Percentiles rank a stretch among this genome's conserved stretches.
These are phyloP conservation scores for Starmerella riodocensis DNA, from an alignment of 805 yeast species.

Conservation along the genomic window DNA sequence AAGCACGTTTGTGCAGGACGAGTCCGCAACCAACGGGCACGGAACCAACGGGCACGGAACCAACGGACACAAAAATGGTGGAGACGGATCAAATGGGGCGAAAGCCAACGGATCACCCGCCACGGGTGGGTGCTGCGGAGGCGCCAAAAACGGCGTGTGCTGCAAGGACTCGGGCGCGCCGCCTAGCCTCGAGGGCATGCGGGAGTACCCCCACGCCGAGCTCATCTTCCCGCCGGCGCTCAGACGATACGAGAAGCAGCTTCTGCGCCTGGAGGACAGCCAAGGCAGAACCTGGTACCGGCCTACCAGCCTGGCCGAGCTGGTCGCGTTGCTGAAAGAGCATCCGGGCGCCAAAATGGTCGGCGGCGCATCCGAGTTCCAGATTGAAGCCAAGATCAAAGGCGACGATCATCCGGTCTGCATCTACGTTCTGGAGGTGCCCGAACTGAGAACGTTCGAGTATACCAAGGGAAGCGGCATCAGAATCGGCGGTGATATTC, in stretches of 20 bases:
- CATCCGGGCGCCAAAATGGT: conserved; percentile 33
- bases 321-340: conserved; percentile 27
- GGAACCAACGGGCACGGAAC: not conserved
- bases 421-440: conserved; percentile 34
- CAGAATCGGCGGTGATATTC: conserved; percentile 33
- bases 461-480: conserved; percentile 33
- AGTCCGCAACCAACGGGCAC: not conserved
- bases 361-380: conserved; percentile 38
- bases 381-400: conserved; percentile 35
- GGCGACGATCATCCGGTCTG: conserved; percentile 31
- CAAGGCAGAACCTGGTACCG: conserved; percentile 34
- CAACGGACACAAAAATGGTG: conserved; percentile 9
- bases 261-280: conserved; percentile 28
- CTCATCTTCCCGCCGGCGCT: conserved; percentile 33
- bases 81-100: conserved; percentile 2
- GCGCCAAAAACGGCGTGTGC: conserved; percentile 12
- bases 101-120: not conserved
- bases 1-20: conserved; percentile 27
- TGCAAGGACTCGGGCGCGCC: conserved; percentile 5
- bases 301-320: conserved; percentile 32
- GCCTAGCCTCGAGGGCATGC: conserved; percentile 17
- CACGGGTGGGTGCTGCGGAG: conserved; percentile 8
- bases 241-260: conserved; percentile 24
- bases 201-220: conserved; percentile 32
- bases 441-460: conserved; percentile 29